These are phyloP conservation scores for Cocos nucifera DNA, from an alignment of 176 grass and related monocot species.

Conservation along the genomic window DNA sequence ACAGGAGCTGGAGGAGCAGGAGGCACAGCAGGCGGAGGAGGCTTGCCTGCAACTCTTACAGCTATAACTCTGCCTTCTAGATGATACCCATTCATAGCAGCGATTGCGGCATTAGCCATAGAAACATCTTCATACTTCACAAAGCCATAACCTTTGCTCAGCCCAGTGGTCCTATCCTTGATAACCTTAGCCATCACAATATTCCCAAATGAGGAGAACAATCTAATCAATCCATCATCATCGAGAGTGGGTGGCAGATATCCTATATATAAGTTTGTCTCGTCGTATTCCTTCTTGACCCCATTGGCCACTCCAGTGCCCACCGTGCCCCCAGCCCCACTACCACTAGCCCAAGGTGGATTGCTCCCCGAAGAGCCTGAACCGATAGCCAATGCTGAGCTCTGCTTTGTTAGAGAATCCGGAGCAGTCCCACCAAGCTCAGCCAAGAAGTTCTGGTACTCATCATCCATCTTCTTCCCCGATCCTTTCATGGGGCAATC, in stretches of 20 bases:
- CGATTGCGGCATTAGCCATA: constrained; percentile 77
- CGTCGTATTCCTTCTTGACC: constrained; percentile 77
- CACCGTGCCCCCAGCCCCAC: constrained; percentile 6
- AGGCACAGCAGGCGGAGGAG: constrained; percentile 31
- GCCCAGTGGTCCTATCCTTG: constrained; percentile 68
- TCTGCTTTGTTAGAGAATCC: constrained; percentile 62
- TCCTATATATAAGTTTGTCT: constrained; percentile 89
- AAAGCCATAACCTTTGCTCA: constrained; percentile 95
- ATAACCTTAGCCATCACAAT: constrained; percentile 97
- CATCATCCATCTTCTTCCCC: constrained; percentile 97
- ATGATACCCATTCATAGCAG: constrained; percentile 75
- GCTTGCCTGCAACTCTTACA: constrained; percentile 84
- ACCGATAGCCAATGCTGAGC: constrained; percentile 15
- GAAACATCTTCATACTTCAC: constrained; percentile 84
- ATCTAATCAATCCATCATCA: constrained; percentile 62
- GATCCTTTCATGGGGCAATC: constrained; percentile 90
- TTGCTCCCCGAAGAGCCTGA: constrained; percentile 29
- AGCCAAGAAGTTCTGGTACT: constrained; percentile 92
- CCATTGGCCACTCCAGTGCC: constrained; percentile 18
- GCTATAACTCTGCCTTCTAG: constrained; percentile 78
- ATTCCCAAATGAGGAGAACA: constrained; percentile 78
- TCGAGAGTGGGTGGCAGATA: constrained; percentile 79
- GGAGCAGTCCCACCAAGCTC: constrained; percentile 86
- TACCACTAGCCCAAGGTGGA: constrained; percentile 36
- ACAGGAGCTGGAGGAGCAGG: constrained; percentile 19